Evolutionary conservation across 2,329 filamentous ascomycete species (phyloP), one percentile per base, ranked within the genome.

Genomic region (Epicoccum nigrum): DNA sequence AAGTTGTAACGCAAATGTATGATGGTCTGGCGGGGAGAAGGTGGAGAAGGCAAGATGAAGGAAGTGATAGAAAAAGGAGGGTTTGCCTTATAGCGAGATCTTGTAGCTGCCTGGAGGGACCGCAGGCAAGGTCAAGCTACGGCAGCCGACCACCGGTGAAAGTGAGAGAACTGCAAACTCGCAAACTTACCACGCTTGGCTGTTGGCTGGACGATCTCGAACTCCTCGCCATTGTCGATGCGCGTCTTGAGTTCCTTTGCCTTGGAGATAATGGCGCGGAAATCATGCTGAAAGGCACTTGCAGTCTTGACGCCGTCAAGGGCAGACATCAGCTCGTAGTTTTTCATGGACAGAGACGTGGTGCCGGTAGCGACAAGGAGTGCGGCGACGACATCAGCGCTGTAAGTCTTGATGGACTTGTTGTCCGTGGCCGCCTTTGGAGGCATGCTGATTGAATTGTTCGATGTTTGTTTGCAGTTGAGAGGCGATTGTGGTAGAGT

Each of bases 121-220:
- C 23, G 42, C 32, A 25, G 20, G 38, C 45, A 42, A 51, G 37
- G 19, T 37, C n/a, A 23, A 20, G 49, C 32, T 20, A 15, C 31
- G 8, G 19, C 32, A 19, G 32, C 17, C 6, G n/a, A 12, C 27
- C 32, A 33, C 9, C 16, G 27, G 43, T 46, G 42, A 51, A 51
- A 16, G 49, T 46, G 49, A 46, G 37, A 27, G 43, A 8, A 16
- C 16, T 9, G 19, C 20, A 9, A 8, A 19, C 9, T 6, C 13
- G 44, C 15, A 16, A 23, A 59, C 60, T 12, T 56, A 65, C 61
- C 51, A 31, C 62, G 58, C 48, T 64, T 65, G 45, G 49, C 55
- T 20, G 44, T 2, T 3, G 63, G 42, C 8, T 23, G 20, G n/a
- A 64, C 58, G 8, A 56, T n/a, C n/a, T 44, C 39, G 50, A 65